phyloP scores from a whole-genome alignment of 2,329 filamentous ascomycete species.

The Ceratocystis cubensis region DNA sequence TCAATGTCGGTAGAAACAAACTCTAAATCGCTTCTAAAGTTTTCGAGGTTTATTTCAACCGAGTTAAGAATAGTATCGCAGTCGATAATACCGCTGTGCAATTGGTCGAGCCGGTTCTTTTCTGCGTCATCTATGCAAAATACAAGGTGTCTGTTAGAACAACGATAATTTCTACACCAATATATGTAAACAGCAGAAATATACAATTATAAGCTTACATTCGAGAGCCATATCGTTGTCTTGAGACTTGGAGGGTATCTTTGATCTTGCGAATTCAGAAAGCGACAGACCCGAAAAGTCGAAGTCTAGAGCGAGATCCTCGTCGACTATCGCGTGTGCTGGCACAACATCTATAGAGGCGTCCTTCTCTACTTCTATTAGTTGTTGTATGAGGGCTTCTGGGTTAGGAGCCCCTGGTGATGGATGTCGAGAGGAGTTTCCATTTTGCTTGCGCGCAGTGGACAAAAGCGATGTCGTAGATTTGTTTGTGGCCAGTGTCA shows the following conservation, averaged over 20 bases:
- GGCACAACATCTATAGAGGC: constrained; percentile 25
- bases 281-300: constrained; percentile 71
- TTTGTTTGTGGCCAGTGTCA: constrained; percentile 66
- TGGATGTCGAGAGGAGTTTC: constrained; percentile 47
- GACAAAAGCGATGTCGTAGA: constrained; percentile 64
- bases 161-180: background rate
- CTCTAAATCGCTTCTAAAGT: constrained; percentile 86
- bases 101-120: constrained; percentile 72
- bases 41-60: constrained; percentile 82
- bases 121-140: constrained; percentile 55
- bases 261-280: constrained; percentile 49
- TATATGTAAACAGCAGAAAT: background rate
- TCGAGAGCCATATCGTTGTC: background rate
- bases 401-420: constrained; percentile 17
- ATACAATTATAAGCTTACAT: constrained; percentile 12
- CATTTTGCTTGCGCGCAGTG: constrained; percentile 53
- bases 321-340: constrained; percentile 43
- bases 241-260: constrained; percentile 3
- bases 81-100: constrained; percentile 76
- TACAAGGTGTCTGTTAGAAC: background rate
- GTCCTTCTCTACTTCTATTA: constrained; percentile 15
- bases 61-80: constrained; percentile 90
- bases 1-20: constrained; percentile 92
- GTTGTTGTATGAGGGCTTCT: constrained; percentile 14
- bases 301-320: constrained; percentile 52